Percentiles rank a stretch among this genome's conserved stretches.
These are phyloP conservation scores for Metarhizium guizhouense DNA, from an alignment of 2,329 filamentous ascomycete genomes.

Conservation along the genomic window DNA sequence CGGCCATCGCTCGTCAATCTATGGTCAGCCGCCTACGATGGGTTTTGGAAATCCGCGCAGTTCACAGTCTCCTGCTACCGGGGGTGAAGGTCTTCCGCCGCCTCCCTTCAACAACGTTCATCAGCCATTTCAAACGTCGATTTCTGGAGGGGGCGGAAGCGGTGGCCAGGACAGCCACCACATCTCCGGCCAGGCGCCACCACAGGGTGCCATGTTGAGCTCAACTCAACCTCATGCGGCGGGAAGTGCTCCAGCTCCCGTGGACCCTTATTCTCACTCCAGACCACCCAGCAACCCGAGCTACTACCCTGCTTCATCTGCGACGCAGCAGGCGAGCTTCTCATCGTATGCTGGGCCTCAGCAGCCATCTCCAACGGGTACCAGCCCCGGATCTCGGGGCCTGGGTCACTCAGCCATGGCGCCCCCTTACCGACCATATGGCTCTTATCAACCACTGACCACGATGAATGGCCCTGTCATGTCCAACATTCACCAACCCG, in stretches of 20 bases:
- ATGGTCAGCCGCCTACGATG: constrained; percentile 42
- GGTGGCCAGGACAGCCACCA: constrained; percentile 23
- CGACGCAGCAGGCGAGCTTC: constrained; percentile 37
- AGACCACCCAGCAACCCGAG: constrained; percentile 48
- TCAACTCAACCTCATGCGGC: constrained; percentile 37
- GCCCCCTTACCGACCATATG: constrained; percentile 42
- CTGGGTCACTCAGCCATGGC: constrained; percentile 28
- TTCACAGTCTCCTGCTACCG: constrained; percentile 39
- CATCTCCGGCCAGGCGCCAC: constrained; percentile 18
- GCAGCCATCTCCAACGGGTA: constrained; percentile 39
- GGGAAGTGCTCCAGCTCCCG: constrained; percentile 43
- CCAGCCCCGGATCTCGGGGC: constrained; percentile 27
- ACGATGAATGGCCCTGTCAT: constrained; percentile 60
- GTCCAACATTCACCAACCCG: constrained; percentile 69
- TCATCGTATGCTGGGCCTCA: constrained; percentile 30
- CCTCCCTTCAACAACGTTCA: constrained; percentile 61
- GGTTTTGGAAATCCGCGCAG: constrained; percentile 22
- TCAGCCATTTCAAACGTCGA: constrained; percentile 53
- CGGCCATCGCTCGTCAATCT: constrained; percentile 25
- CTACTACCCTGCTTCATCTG: constrained; percentile 50
- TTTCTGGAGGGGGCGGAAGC: constrained; percentile 38
- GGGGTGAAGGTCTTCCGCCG: constrained; percentile 53
- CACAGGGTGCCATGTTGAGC: constrained; percentile 16
- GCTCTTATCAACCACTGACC: constrained; percentile 42
- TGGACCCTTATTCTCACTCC: constrained; percentile 44